Evolutionary conservation across 2,329 filamentous ascomycete genomes (phyloP).

Genomic region (Fusarium mundagurra): DNA sequence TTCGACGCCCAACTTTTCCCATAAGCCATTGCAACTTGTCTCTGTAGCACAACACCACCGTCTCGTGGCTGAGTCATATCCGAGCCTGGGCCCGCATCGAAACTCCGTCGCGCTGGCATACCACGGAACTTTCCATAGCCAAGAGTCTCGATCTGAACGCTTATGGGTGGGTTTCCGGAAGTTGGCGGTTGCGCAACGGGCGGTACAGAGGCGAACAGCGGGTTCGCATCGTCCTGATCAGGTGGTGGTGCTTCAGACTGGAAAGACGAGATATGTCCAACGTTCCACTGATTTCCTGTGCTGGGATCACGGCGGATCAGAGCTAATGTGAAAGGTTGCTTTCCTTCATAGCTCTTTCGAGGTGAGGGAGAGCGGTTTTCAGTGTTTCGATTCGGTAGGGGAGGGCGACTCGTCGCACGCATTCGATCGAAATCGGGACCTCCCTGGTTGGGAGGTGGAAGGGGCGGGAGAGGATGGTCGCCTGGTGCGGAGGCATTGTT

Average conservation of each 20-base stretch:
- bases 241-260: slow-evolving; percentile 53
- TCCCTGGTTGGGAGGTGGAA: slow-evolving; percentile 8
- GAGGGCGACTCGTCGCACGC: neutral
- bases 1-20: slow-evolving; percentile 60
- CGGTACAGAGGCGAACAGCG: slow-evolving; percentile 37
- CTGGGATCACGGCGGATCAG: slow-evolving; percentile 79
- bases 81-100: slow-evolving; percentile 44
- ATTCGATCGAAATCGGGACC: slow-evolving; percentile 25
- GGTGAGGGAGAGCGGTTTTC: slow-evolving; percentile 51
- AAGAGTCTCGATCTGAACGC: slow-evolving; percentile 63
- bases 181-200: slow-evolving; percentile 27
- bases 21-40: slow-evolving; percentile 68
- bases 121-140: slow-evolving; percentile 68
- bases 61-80: slow-evolving; percentile 21
- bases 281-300: slow-evolving; percentile 78
- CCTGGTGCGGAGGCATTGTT: slow-evolving; percentile 1
- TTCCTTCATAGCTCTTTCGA: slow-evolving; percentile 45
- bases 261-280: slow-evolving; percentile 70
- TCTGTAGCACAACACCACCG: slow-evolving; percentile 55
- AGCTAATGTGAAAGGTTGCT: slow-evolving; percentile 64
- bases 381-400: neutral
- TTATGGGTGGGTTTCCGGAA: slow-evolving; percentile 54
- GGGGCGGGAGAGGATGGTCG: slow-evolving; percentile 20
- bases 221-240: slow-evolving; percentile 34
- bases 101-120: slow-evolving; percentile 53